These are phyloP conservation scores for Irpex lacteus DNA, from an alignment of 1,284 basidiomycete genomes.

Conservation along the genomic window DNA sequence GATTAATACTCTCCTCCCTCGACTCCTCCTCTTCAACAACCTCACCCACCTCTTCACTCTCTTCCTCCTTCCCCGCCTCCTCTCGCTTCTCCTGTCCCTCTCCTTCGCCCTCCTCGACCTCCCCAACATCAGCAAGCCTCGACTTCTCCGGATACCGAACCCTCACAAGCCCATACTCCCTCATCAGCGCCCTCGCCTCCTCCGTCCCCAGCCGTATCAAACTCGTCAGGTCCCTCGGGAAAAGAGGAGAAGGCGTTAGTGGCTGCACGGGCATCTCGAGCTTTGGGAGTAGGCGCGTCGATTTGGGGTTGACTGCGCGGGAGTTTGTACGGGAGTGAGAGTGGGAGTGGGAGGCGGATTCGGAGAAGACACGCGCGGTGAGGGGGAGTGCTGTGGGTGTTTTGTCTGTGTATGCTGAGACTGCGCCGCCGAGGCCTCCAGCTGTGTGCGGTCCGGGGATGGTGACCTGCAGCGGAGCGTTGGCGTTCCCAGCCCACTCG, in stretches of 20 bases:
- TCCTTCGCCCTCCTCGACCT: not conserved
- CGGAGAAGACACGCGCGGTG: not conserved
- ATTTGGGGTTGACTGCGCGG: too few species aligned
- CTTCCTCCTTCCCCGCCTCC: not conserved
- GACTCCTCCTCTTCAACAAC: conserved; percentile 10
- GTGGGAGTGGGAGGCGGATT: not conserved
- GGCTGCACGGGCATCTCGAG: not conserved
- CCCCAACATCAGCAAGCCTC: not conserved
- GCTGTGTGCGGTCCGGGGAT: not conserved
- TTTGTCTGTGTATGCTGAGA: conserved; percentile 16
- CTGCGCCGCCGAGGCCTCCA: not conserved
- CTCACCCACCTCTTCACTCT: conserved; percentile 2
- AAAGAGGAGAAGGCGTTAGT: conserved; percentile 25
- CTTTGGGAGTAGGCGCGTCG: too few species aligned
- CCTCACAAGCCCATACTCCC: conserved; percentile 39
- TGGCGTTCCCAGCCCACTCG: not conserved
- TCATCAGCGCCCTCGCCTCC: conserved; percentile 34
- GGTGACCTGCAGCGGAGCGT: not conserved
- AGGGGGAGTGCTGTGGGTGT: not conserved
- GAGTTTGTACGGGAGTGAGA: not conserved
- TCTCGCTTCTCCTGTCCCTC: not conserved
- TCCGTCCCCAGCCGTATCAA: conserved; percentile 42
- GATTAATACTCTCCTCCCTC: conserved; percentile 38
- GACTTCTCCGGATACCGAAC: conserved; percentile 16
- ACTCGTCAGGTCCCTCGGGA: conserved; percentile 33